Evolutionary conservation across 1,139 yeast species (phyloP), one percentile per base, ranked within the genome.

Genomic region (Arxiozyma slooffiae): DNA sequence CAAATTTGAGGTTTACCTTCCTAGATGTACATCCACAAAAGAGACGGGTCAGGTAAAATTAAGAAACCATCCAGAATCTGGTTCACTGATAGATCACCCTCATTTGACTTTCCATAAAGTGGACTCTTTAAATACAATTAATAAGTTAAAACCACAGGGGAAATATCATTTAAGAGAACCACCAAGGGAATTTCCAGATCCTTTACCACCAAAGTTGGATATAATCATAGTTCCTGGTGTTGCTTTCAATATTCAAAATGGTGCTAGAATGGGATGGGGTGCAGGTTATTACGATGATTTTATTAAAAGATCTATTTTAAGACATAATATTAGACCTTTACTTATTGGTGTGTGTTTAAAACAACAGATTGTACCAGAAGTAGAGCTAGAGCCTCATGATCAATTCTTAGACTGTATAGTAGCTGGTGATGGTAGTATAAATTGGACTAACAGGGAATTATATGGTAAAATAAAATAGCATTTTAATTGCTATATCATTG

Each of bases 201-300:
- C 62, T 23, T 38, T 58, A 30, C 60, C 63, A 4, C 60, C 68
- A 51, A 1, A 50, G 0, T 67, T 92, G 34, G 97, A 90, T 59
- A 61, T 89, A 26, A 71, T 92, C 8, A 67, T 92, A 2, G 72
- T 92, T 0, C 98, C 97, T 0, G 97, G 95, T 0, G 82, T 92
- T 1, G 96, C 88, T 1, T 90, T 87, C 63, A 75, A 84, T 2
- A 57, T 53, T 1, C 49, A 58, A 8, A 60, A 53, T 9, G 79
- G 82, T 48, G 70, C 73, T 37, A 67, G 98, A 52, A 66, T 92
- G 50, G 98, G 97, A 0, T 96, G 89, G 64, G 98, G 98, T 0
- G 94, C 83, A 11, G 98, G 97, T 0, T 89, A 78, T 66, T 92
- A 92, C 66, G 97, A 92, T 65, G 87, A 82, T 57, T 90, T 79